These are phyloP conservation scores for Xylariaceae sp. DNA, from an alignment of 2,329 filamentous ascomycete genomes.

Conservation along the genomic window DNA sequence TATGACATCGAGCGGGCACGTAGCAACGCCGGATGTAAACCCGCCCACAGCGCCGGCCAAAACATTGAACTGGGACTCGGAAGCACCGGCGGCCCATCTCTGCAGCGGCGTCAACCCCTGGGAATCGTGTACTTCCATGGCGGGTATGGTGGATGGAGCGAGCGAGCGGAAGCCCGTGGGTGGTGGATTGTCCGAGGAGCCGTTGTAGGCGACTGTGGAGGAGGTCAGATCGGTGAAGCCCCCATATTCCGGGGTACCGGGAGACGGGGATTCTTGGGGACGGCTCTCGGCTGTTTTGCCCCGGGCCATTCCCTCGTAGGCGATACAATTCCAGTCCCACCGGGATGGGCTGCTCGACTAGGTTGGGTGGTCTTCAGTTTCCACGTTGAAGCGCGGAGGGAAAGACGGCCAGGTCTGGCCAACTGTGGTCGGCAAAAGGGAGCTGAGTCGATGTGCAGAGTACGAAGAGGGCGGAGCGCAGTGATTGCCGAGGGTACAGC, in stretches of 20 bases:
- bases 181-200: slow-evolving; percentile 24
- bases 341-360: not conserved
- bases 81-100: slow-evolving; percentile 53
- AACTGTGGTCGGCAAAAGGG: slow-evolving; percentile 9
- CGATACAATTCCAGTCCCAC: slow-evolving; percentile 15
- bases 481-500: slow-evolving; percentile 9
- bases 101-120: slow-evolving; percentile 44
- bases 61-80: slow-evolving; percentile 69
- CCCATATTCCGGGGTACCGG: slow-evolving; percentile 36
- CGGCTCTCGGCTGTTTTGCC: slow-evolving; percentile 39
- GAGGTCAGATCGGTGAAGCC: slow-evolving; percentile 28
- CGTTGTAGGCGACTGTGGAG: slow-evolving; percentile 29
- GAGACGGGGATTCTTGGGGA: slow-evolving; percentile 30
- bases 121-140: slow-evolving; percentile 32
- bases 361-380: slow-evolving; percentile 16
- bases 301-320: slow-evolving; percentile 47
- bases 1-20: slow-evolving; percentile 96
- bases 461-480: slow-evolving; percentile 3
- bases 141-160: slow-evolving; percentile 24
- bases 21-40: slow-evolving; percentile 89
- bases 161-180: slow-evolving; percentile 10
- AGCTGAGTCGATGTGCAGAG: slow-evolving; percentile 10
- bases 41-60: slow-evolving; percentile 84
- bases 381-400: slow-evolving; percentile 22
- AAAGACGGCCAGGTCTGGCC: slow-evolving; percentile 9